Base-by-base conservation (phyloP, 805 yeast species). In the Spathaspora passalidarum region DNA sequence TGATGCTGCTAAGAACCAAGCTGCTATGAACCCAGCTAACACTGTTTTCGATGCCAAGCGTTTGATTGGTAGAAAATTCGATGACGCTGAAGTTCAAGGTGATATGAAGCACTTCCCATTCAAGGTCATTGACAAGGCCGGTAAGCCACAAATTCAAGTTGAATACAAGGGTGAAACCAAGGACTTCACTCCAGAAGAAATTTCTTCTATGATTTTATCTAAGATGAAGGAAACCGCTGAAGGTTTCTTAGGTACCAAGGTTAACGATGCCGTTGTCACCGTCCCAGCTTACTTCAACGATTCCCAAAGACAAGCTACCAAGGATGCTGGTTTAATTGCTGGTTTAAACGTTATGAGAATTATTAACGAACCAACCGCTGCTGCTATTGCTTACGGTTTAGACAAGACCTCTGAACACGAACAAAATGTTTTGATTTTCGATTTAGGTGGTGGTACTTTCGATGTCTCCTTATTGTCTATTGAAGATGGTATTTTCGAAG, bases 271-370 rank as follows among this genome's bases (percentile, higher is more conserved):
- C 49, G 97, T 90, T 64, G 87, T 90, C 64, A 91, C 97, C 46
- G 97, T 90, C 54, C 97, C 97, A 48, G 97, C 97, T 52, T 90
- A 90, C 77, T 90, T 90, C 81, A 91, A 91, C 74, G 97, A 90
- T 72, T 88, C 97, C 45, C 97, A 91, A 76, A 87, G 97, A 78
- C 97, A 91, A 76, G 97, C 97, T 54, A 90, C 97, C 66, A 91
- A 90, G 80, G 97, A 90, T 72, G 96, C 97, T 52, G 97, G 97
- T 80, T 76, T 86, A 60, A 91, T 90, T 80, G 95, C 97, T 51
- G 97, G 97, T 66, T 80, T 90, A 69, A 91, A 90, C 73, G 97
- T 90, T 52, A 78, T 88, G 72, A 84, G 97, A 77, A 90, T 90
- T 68, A 89, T 91, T 63, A 90, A 90, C 75, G 97, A 90, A 78